Evolutionary conservation across 1,139 yeast genomes (phyloP).

Genomic region (Wickerhamomyces sp.): DNA sequence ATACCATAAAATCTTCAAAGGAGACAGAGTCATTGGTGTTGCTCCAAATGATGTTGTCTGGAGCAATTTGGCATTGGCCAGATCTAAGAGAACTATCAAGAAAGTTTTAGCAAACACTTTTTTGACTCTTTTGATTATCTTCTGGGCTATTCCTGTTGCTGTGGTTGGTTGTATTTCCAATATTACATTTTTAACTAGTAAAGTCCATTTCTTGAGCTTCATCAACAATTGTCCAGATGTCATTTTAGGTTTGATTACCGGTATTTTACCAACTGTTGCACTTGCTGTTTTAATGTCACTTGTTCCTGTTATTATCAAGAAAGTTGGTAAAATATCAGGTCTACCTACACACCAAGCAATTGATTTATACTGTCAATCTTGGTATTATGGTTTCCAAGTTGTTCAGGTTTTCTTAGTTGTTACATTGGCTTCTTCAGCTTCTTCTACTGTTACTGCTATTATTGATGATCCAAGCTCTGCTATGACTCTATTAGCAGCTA

Average conservation of each 20-base stretch:
- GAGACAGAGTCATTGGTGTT: conserved; percentile 50
- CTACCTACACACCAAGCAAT: conserved; percentile 63
- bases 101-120: conserved; percentile 48
- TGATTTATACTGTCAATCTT: conserved; percentile 77
- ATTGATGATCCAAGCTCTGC: conserved; percentile 48
- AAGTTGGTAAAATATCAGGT: conserved; percentile 72
- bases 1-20: conserved; percentile 26
- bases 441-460: conserved; percentile 60
- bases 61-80: conserved; percentile 57
- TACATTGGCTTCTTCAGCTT: conserved; percentile 77
- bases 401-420: conserved; percentile 80
- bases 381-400: conserved; percentile 87
- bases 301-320: conserved; percentile 74
- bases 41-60: conserved; percentile 63
- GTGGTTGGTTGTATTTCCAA: conserved; percentile 79
- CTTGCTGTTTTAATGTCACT: conserved; percentile 67
- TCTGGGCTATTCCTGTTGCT: conserved; percentile 88
- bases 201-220: conserved; percentile 60
- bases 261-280: conserved; percentile 65
- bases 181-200: conserved; percentile 55
- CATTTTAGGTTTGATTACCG: conserved; percentile 66
- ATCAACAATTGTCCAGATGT: conserved; percentile 56
- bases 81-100: conserved; percentile 53
- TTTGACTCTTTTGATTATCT: conserved; percentile 51
- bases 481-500: conserved; percentile 50